A percentile compares a stretch with the other conserved stretches of the same genome.
Evolutionary conservation across 2,329 filamentous ascomycete species (phyloP).

Genomic region (Ceratocystis ficicola): DNA sequence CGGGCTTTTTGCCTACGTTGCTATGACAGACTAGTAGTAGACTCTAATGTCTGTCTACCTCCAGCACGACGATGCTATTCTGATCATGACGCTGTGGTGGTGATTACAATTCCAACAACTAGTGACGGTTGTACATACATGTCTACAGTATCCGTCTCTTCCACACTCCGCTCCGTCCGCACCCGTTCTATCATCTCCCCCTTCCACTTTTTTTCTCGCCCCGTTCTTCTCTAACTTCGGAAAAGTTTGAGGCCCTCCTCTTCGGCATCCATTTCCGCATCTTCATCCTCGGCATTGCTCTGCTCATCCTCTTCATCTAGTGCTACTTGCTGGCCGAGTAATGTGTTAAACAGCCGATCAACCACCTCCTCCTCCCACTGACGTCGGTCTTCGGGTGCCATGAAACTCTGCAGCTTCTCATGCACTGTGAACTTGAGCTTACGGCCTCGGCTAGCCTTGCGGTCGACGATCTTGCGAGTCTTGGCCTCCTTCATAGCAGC

Average conservation of each 20-base stretch:
- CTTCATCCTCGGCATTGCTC: slow-evolving; percentile 41
- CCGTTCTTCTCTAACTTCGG: slow-evolving; percentile 29
- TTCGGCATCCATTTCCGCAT: slow-evolving; percentile 39
- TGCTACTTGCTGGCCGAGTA: slow-evolving; percentile 59
- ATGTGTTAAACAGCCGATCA: slow-evolving; percentile 61
- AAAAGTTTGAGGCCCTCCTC: slow-evolving; percentile 45
- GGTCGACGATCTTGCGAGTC: slow-evolving; percentile 73
- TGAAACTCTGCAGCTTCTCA: slow-evolving; percentile 96
- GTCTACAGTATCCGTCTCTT: not conserved
- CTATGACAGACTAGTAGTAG: not conserved
- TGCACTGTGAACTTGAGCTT: slow-evolving; percentile 92
- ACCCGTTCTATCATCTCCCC: slow-evolving; percentile 19
- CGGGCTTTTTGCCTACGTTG: slow-evolving; percentile 28
- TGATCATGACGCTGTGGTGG: not conserved
- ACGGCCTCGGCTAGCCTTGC: slow-evolving; percentile 85
- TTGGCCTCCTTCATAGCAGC: slow-evolving; percentile 63
- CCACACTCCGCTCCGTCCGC: no score
- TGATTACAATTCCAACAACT: slow-evolving; percentile 8
- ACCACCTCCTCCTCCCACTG: slow-evolving; percentile 70
- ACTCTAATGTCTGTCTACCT: not conserved
- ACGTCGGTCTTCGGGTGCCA: slow-evolving; percentile 77
- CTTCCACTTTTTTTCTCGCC: slow-evolving; percentile 4
- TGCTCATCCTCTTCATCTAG: slow-evolving; percentile 47
- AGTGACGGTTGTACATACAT: slow-evolving; percentile 17
- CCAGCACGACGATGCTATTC: not conserved